phyloP scores from a whole-genome alignment of 169 alveolate genomes.

The Plasmodium inui region DNA sequence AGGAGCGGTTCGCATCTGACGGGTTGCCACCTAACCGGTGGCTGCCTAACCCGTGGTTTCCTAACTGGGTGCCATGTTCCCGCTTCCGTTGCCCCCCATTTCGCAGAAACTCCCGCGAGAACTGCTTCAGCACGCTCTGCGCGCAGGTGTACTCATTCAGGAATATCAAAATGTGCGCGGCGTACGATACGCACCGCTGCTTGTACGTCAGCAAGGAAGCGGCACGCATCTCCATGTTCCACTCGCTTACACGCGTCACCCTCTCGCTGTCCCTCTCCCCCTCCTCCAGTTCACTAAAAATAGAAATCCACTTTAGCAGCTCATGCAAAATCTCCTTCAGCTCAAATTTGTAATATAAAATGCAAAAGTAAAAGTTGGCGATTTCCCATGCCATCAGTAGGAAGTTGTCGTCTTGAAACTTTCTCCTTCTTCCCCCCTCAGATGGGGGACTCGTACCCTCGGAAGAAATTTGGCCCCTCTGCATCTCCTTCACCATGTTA shows the following conservation, averaged over 20 bases:
- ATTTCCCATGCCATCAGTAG: conserved; percentile 68
- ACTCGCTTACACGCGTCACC: no score
- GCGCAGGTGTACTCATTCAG: conserved; percentile 45
- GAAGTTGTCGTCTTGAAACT: conserved; percentile 21
- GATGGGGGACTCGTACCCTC: not conserved
- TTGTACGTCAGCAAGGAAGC: not conserved
- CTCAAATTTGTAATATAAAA: conserved; percentile 54
- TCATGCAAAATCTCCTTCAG: conserved; percentile 36
- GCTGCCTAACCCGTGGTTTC: not conserved
- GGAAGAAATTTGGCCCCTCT: not conserved
- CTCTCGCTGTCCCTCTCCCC: not conserved
- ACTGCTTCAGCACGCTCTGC: conserved; percentile 6
- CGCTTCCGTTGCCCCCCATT: not conserved
- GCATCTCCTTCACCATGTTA: not conserved
- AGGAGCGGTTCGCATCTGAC: no score
- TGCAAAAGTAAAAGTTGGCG: conserved; percentile 65
- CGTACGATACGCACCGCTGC: conserved; percentile 27
- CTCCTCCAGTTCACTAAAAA: conserved; percentile 17
- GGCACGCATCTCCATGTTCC: no score
- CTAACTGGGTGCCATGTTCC: not conserved
- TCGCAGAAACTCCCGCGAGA: not conserved
- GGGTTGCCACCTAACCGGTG: no score
- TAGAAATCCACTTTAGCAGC: conserved; percentile 31
- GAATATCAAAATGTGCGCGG: conserved; percentile 43
- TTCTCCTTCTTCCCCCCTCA: not conserved